These are phyloP conservation scores for Haplosporangium sp. DNA, from an alignment of 371 early-diverging fungal genomes.

Conservation along the genomic window DNA sequence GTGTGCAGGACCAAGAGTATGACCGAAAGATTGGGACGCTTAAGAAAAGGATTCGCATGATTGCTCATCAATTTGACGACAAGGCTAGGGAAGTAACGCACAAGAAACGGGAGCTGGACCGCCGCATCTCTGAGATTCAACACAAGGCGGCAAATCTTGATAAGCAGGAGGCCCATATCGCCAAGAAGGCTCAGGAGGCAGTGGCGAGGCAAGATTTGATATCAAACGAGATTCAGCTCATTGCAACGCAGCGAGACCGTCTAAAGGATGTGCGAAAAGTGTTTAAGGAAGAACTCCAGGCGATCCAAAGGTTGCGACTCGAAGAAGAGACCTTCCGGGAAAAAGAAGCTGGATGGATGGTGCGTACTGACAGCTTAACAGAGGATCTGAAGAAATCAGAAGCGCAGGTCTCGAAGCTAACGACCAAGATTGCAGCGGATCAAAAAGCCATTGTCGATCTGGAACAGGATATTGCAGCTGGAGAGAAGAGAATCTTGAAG, in stretches of 20 bases:
- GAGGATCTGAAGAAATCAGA: constrained; percentile 22
- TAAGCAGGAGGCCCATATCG: constrained; percentile 16
- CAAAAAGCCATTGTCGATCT: constrained; percentile 14
- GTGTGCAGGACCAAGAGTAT: constrained; percentile 26
- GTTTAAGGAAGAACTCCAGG: constrained; percentile 23
- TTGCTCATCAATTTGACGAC: constrained; percentile 34
- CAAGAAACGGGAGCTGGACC: constrained; percentile 31
- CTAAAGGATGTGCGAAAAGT: constrained; percentile 26
- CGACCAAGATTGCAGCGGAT: constrained; percentile 13
- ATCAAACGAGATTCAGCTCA: constrained; percentile 21
- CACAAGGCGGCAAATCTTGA: constrained; percentile 19
- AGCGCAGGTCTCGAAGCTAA: constrained; percentile 8
- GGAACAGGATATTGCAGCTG: constrained; percentile 16
- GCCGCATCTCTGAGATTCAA: constrained; percentile 12
- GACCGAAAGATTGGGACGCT: constrained; percentile 10
- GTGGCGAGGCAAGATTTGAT: constrained; percentile 9
- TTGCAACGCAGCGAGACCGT: constrained; percentile 20
- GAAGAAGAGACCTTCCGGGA: constrained; percentile 45
- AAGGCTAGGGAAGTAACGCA: constrained; percentile 25
- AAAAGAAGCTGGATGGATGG: constrained; percentile 39
- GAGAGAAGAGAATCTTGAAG: constrained; percentile 15
- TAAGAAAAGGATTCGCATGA: constrained; percentile 24
- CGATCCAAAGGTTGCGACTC: constrained; percentile 22
- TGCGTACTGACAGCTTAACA: constrained; percentile 17
- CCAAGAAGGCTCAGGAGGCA: constrained; percentile 6